Conservation (phyloP, 148 eudicot species). For the Limonium bicolor region DNA sequence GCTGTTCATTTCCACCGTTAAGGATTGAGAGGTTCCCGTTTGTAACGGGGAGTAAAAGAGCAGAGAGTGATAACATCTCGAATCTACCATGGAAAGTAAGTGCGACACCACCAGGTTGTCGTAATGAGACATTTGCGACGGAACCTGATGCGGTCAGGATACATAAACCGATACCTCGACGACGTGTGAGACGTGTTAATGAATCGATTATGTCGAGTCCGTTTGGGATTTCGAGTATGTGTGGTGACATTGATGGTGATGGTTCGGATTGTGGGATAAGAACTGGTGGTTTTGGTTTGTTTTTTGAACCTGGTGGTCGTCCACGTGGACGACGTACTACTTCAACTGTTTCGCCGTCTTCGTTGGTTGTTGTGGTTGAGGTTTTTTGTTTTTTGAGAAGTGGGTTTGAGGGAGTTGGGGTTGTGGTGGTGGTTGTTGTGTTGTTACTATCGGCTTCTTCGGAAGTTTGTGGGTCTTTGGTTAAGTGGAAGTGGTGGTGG, state of each 20-base stretch:
- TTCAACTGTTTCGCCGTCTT: constrained; percentile 48
- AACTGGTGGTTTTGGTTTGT: constrained; percentile 58
- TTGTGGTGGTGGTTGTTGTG: constrained; percentile 1
- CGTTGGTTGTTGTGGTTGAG: constrained; percentile 3
- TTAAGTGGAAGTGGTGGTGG: constrained; percentile 4
- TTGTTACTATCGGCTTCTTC: constrained; percentile 25
- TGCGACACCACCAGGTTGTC: constrained; percentile 34
- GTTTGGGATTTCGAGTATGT: constrained; percentile 36
- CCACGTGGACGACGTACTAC: constrained; percentile 62
- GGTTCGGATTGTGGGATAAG: constrained; percentile 32
- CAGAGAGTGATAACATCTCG: constrained; percentile 25
- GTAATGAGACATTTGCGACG: constrained; percentile 33
- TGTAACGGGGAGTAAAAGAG: constrained; percentile 12
- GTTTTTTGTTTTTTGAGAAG: constrained; percentile 8
- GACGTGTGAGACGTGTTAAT: constrained; percentile 33
- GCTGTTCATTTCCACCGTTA: not conserved
- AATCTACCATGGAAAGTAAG: constrained; percentile 41
- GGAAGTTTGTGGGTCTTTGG: constrained; percentile 8
- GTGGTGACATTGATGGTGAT: constrained; percentile 44
- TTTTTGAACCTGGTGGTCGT: constrained; percentile 75
- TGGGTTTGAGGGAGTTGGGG: constrained; percentile 2
- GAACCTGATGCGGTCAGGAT: constrained; percentile 38
- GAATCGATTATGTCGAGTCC: constrained; percentile 32
- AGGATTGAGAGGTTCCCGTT: too few species aligned
- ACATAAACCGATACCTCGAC: constrained; percentile 30